Evolutionary conservation across 1,284 basidiomycete genomes (phyloP).

Genomic region (Ustilago lituana): DNA sequence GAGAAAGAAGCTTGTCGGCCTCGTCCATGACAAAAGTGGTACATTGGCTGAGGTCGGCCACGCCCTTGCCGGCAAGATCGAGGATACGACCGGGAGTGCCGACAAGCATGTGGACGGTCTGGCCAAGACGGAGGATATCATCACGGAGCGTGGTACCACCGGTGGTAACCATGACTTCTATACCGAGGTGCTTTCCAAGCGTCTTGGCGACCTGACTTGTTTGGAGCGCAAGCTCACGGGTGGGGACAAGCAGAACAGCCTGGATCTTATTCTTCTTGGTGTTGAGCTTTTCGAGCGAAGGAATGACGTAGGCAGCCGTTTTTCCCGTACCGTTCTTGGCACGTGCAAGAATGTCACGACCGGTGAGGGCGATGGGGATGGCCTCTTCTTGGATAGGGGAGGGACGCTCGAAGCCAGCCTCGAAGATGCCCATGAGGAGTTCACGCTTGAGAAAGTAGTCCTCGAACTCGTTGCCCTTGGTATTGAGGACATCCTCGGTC

Average conservation of each 20-base stretch:
- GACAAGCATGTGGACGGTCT: conserved; percentile 93
- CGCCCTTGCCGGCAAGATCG: conserved; percentile 90
- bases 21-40: conserved; percentile 87
- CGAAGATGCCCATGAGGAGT: conserved; percentile 68
- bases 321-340: conserved; percentile 73
- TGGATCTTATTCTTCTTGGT: conserved; percentile 88
- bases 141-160: conserved; percentile 98
- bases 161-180: conserved; percentile 99
- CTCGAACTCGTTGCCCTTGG: conserved; percentile 67
- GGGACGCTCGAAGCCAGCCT: conserved; percentile 81
- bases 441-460: conserved; percentile 67
- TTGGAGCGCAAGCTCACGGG: conserved; percentile 70
- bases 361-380: conserved; percentile 73
- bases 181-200: conserved; percentile 91
- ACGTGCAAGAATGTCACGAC: conserved; percentile 76
- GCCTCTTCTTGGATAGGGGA: conserved; percentile 98
- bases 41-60: conserved; percentile 93
- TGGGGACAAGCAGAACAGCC: conserved; percentile 67
- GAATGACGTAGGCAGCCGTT: conserved; percentile 98
- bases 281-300: conserved; percentile 92
- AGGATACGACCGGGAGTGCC: conserved; percentile 96
- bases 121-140: conserved; percentile 86
- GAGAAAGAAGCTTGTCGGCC: conserved; percentile 95
- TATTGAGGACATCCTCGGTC: conserved; percentile 66
- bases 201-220: conserved; percentile 98